Base-by-base conservation (phyloP, 2,329 filamentous ascomycete genomes). In the Zymoseptoria tritici region DNA sequence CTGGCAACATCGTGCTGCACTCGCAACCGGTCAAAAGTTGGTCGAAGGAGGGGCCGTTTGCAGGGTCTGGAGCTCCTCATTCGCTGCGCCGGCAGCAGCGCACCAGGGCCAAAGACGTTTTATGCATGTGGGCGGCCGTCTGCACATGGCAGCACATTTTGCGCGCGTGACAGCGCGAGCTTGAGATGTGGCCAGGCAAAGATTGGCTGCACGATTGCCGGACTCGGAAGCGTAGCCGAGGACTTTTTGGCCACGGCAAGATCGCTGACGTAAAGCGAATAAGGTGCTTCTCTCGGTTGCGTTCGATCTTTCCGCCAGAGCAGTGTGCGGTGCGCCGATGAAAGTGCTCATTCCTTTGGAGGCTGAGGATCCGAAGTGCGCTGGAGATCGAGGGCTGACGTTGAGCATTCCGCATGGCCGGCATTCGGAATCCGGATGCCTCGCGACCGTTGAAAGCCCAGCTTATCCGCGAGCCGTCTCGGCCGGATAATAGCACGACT, bases 231-330 rank as follows among this genome's bases (percentile, higher is more conserved):
- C 26, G 21, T 54, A 58, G 42, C 56, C 56, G 56, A 58, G 56
- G 31, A 24, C 51, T 49, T 31, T 29, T n/a, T 26, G 26, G 20
- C 26, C 26, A 22, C 51, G 36, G 13, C 16, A n/a, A 46, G 51
- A 58, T 58, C 56, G 51, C 56, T 58, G 56, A 58, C 56, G 56
- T 51, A 58, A 58, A 49, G 29, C 16, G 13, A 46, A 46, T 46
- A n/a, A 7, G 36, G 36, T 46, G 36, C 36, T 46, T n/a, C 36
- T 46, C 16, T 46, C 36, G 36, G 13, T 46, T 46, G 36, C 36
- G 36, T 42, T 42, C 11, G 36, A 42, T 42, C 36, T 13, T 11
- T 3, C 4, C 3, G 16, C 16, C 36, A 46, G 36, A 16, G 36
- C 16, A 46, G 36, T 16, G 26, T 29, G 26, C 26, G 16, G 7